Evolutionary conservation across 805 yeast genomes (phyloP), one percentile per base, ranked within the genome.

Genomic region (Nakazawaea pomicola): DNA sequence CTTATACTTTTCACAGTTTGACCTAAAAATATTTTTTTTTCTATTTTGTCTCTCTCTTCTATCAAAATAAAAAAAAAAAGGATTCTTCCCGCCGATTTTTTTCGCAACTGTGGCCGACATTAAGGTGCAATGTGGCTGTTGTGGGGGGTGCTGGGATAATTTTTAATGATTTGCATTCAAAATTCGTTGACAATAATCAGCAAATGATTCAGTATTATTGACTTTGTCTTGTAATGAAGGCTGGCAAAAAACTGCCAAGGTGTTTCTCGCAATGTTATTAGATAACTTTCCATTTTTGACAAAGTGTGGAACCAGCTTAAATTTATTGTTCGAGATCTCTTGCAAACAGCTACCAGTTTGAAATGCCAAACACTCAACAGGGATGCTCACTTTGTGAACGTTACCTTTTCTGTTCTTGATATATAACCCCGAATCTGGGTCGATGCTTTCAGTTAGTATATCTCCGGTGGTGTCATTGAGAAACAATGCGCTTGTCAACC

Each of bases 191-290:
- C 81, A 60, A 50, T 58, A 78, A 41, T 62, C 55, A 10, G 80
- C 80, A 59, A 78, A 78, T 30, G 64, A 66, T 51, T 71, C 73
- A 4, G 35, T 51, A 0, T 51, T 56, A 41, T 71, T 74, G 11
- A 78, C 73, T 51, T 36, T 51, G 41, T 68, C 79, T 30, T 72
- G 70, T 38, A 78, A 55, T 30, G 72, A 67, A 1, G 83, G 84
- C 56, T 78, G 83, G 49, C 80, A 72, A 49, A 78, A 78, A 6
- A 78, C 78, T 1, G 84, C 83, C 44, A 77, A 56, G 0, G 83
- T 76, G 48, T 74, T 76, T 41, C 83, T 57, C 15, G 74, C 64
- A 20, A 74, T 54, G 4, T 47, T 41, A 17, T 43, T 38, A 3
- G 34, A 19, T 23, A 20, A 16, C 8, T 20, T 27, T 4, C 74